Percentiles rank a stretch among this genome's conserved stretches.
Evolutionary conservation across 2,329 filamentous ascomycete species (phyloP).

Genomic region (Talaromyces sp.): DNA sequence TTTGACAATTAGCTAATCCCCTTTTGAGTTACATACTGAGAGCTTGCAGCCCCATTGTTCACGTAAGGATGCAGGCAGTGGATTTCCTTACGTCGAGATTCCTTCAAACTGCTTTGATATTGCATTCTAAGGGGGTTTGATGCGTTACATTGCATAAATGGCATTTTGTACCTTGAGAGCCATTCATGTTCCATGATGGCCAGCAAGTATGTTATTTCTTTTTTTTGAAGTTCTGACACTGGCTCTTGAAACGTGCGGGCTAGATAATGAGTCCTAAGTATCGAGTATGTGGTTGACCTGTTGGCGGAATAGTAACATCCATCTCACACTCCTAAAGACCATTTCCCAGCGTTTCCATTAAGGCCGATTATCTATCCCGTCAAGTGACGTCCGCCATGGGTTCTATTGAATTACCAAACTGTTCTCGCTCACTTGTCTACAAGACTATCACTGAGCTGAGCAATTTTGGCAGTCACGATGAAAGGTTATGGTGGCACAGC

Average conservation of each 20-base stretch:
- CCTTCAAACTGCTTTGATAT: neutral
- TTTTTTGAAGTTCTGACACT: neutral
- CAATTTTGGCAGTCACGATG: constrained; percentile 4
- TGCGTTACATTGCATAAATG: neutral
- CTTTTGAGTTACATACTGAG: neutral
- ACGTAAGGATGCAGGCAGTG: neutral
- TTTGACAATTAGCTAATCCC: neutral
- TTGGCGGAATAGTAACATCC: neutral
- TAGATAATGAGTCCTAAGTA: neutral
- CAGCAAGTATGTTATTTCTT: neutral
- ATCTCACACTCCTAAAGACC: neutral
- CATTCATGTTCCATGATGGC: neutral
- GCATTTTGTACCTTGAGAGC: neutral
- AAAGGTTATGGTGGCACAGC: constrained; percentile 18
- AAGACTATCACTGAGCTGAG: neutral
- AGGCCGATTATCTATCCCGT: neutral
- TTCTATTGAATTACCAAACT: neutral
- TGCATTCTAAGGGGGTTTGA: neutral
- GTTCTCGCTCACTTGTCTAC: neutral
- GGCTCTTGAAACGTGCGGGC: neutral
- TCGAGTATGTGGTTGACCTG: neutral
- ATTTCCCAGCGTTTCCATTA: neutral
- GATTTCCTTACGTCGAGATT: neutral
- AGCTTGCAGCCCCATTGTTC: neutral
- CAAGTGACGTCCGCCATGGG: neutral